phyloP scores from a whole-genome alignment of 2,329 filamentous ascomycete genomes.

The Alternaria atra region DNA sequence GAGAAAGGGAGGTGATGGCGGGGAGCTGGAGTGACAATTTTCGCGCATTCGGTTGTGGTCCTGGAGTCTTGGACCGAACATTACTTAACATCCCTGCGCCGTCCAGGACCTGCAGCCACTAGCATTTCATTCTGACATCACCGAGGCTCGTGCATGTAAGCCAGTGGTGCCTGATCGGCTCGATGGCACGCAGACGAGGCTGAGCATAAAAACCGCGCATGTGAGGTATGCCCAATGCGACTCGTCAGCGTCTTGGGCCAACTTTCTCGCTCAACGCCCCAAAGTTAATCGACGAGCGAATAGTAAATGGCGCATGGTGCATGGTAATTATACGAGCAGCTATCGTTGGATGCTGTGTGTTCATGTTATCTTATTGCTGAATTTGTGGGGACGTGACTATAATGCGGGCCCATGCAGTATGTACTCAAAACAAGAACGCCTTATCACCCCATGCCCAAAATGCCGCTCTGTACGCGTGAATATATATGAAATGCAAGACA shows the following conservation, averaged over 20 bases:
- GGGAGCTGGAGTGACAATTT: slow-evolving; percentile 35
- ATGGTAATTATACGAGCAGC: slow-evolving; percentile 1
- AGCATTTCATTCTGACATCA: slow-evolving; percentile 17
- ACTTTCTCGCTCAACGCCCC: not conserved
- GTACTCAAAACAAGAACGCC: slow-evolving; percentile 22
- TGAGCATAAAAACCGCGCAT: slow-evolving; percentile 20
- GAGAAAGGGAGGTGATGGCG: slow-evolving; percentile 21
- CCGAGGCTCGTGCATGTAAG: slow-evolving; percentile 7
- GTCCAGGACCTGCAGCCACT: slow-evolving; percentile 16
- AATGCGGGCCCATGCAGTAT: slow-evolving; percentile 17
- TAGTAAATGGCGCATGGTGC: not conserved
- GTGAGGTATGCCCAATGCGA: not conserved
- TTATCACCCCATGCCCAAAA: slow-evolving; percentile 12
- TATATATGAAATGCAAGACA: slow-evolving; percentile 18
- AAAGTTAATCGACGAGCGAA: not conserved
- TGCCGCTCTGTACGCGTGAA: slow-evolving; percentile 18
- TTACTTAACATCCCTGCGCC: slow-evolving; percentile 22
- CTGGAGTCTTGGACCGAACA: slow-evolving; percentile 18
- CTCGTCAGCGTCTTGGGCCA: not conserved
- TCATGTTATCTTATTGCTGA: slow-evolving; percentile 14
- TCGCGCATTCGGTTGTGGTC: slow-evolving; percentile 31
- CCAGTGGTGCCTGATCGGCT: slow-evolving; percentile 17
- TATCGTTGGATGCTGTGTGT: not conserved
- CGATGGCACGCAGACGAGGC: slow-evolving; percentile 15
- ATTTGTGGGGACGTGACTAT: slow-evolving; percentile 16